A percentile compares a stretch with the other conserved stretches of the same genome.
Conservation (phyloP, 1,284 basidiomycete genomes). For the Rhodotorula mucilaginosa region DNA sequence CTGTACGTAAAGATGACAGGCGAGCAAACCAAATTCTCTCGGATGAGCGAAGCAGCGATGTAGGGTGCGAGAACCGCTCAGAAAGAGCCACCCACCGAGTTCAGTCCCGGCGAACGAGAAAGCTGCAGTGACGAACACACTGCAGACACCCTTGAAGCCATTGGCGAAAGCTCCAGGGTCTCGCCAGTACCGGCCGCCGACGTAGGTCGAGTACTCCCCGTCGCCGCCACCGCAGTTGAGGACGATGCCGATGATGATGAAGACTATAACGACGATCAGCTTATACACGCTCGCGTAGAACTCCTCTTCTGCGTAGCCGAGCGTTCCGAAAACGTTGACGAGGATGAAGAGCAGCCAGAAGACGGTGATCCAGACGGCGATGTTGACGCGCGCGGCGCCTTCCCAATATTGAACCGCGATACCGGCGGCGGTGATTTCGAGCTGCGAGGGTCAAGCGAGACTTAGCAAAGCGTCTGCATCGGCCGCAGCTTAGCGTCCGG, state of each 20-base stretch:
- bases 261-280: constrained; percentile 50
- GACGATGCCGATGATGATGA: constrained; percentile 46
- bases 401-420: constrained; percentile 40
- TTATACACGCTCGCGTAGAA: constrained; percentile 48
- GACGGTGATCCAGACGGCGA: constrained; percentile 48
- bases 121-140: constrained; percentile 53
- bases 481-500: no score
- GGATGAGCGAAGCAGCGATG: no score
- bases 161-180: constrained; percentile 52
- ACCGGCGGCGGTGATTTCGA: constrained; percentile 47
- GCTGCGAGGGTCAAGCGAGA: constrained; percentile 6
- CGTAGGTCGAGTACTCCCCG: constrained; percentile 23
- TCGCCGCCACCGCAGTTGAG: constrained; percentile 39
- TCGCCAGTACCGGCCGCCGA: constrained; percentile 44
- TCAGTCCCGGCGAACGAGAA: constrained; percentile 46
- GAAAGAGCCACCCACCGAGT: constrained; percentile 48
- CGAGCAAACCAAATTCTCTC: no score
- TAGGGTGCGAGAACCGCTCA: no score
- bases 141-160: constrained; percentile 57
- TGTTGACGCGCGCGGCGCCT: constrained; percentile 12
- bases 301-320: constrained; percentile 46
- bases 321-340: constrained; percentile 40
- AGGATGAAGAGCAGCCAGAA: constrained; percentile 35
- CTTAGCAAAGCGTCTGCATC: no score
- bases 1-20: neutral